Evolutionary conservation across 352 stramenopile species (phyloP), one percentile per base, ranked within the genome.

Genomic region (Paralagenidium karlingii): DNA sequence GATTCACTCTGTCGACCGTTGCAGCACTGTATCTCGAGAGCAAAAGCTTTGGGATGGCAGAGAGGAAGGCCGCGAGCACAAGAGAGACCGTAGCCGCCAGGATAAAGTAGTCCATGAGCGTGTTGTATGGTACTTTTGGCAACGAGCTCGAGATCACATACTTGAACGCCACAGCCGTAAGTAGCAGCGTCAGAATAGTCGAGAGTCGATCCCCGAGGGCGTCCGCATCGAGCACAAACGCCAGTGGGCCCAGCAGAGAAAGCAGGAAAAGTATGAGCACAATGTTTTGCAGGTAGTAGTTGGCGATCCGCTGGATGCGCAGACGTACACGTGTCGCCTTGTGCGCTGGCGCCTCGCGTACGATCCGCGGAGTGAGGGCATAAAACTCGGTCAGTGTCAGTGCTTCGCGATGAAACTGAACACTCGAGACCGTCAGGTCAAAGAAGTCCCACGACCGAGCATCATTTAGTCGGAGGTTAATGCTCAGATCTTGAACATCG

Each of bases 61-160:
- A 54, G 1, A 59, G 33, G n/a, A 54, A 42, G 11, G 41, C 40
- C 19, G 41, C 43, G 12, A 48, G 21, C 25, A 53, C 31, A 6
- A 59, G 33, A 10, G 38, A 41, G 2, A 55, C 26, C 1, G 43
- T 47, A 13, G 30, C 38, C 11, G 27, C 25, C 40, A 59, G 12
- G 33, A 54, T 42, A 22, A 40, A 54, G 36, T 34, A 34, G 40
- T 66, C 56, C 24, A 66, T 40, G 15, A 52, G 38, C 38, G 56
- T 66, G 25, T 51, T 41, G 49, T 66, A 62, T 32, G 52, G 45
- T 5, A 66, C 51, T 27, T 59, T 47, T 15, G 55, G 55, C 12
- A 65, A 32, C n/a, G 43, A 10, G n/a, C 48, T 39, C 32, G 45
- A 51, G 13, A 47, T 53, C 28, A 46, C 49, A 39, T 45, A 58